Conservation (phyloP, 805 yeast species). For the Sugiyamaella mastotermitis region DNA sequence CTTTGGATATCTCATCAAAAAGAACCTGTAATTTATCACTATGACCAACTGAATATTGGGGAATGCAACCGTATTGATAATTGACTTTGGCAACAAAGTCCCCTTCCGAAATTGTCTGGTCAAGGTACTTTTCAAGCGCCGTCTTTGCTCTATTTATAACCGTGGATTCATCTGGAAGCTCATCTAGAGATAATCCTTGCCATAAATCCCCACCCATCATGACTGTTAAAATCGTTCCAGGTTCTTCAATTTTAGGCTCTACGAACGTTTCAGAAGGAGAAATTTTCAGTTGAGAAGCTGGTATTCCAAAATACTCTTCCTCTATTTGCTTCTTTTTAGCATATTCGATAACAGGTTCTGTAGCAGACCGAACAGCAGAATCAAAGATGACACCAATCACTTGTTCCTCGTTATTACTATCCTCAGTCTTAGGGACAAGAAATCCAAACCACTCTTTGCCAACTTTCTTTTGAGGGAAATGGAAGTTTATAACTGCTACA, state of each 20-base stretch:
- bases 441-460: constrained; percentile 73
- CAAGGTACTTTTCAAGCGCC: constrained; percentile 37
- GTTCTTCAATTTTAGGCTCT: too few species aligned
- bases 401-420: constrained; percentile 43
- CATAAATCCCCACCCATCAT: constrained; percentile 85
- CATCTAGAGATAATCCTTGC: constrained; percentile 22
- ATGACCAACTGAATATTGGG: constrained; percentile 75
- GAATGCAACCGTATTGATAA: constrained; percentile 57
- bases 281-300: background rate
- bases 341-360: constrained; percentile 27
- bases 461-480: constrained; percentile 41
- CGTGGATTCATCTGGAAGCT: constrained; percentile 23
- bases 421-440: constrained; percentile 58
- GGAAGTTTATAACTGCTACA: constrained; percentile 69
- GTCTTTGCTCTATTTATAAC: constrained; percentile 30
- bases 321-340: background rate
- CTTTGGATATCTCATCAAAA: constrained; percentile 28
- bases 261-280: background rate
- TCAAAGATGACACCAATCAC: constrained; percentile 87
- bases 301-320: constrained; percentile 2
- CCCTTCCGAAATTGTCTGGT: constrained; percentile 24
- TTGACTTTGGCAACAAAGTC: constrained; percentile 32
- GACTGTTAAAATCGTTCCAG: constrained; percentile 56
- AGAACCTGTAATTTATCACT: constrained; percentile 36
- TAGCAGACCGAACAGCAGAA: constrained; percentile 68